Base-by-base conservation (phyloP, 2,329 filamentous ascomycete genomes). In the Cladosporium halotolerans region DNA sequence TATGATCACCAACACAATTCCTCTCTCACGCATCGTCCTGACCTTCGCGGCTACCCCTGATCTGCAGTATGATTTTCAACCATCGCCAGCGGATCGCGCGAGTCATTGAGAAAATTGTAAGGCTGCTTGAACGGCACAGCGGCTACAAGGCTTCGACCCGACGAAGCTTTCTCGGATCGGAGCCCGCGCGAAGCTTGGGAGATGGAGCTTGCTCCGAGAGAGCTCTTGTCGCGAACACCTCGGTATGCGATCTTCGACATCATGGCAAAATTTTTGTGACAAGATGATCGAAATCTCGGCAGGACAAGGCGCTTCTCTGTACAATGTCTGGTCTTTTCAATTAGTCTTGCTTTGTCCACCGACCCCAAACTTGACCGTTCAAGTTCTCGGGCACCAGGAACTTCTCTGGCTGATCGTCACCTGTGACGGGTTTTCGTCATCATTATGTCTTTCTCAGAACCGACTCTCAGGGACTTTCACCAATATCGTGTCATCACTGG, bases 181-280 rank as follows among this genome's bases (percentile, higher is more conserved):
- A 28, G 7, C 23, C 23, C 23, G 23, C 36, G 36, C n/a, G 36
- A 16, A 42, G 47, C 39, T 50, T 50, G 39, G 23, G 47, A 19
- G 16, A 9, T 9, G 46, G 46, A 49, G 9, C 28, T 11, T 42
- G 47, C 47, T 50, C 47, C 47, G 46, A 34, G 19, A 42, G 14
- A 19, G 36, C 36, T 28, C 23, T 7, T 28, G 23, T 28, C 23
- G 23, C 23, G 23, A 28, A 28, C 23, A 28, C 23, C 23, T 28
- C 2, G 23, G 23, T 28, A 28, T 28, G 23, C 23, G 23, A 28
- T 28, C 23, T 28, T 28, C 23, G 23, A 28, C 23, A 5, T 28
- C 5, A 28, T 28, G 23, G 23, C 23, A 28, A 28, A 28, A 7
- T 7, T 28, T 28, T 28, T 28, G 3, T 6, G 16, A 28, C 23